Base-by-base conservation (phyloP, 352 stramenopile species). In the Globisporangium cylindrosporum region DNA sequence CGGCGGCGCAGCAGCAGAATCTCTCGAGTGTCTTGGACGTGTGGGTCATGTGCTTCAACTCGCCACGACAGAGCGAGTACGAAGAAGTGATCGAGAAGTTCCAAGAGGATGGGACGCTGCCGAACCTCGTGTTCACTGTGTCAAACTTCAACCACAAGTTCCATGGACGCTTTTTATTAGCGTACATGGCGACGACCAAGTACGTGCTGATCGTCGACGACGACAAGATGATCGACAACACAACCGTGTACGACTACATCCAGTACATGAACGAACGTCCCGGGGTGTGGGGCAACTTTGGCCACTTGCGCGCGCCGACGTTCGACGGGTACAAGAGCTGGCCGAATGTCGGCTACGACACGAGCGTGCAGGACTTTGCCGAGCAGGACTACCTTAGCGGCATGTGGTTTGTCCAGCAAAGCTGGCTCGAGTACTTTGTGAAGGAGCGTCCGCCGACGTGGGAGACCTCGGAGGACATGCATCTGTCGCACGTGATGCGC, bases 11-110 rank as follows among this genome's bases (percentile, higher is more conserved):
- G 0, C 81, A 88, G 46, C 67, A 85, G 32, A 53, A 76, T 29
- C 76, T 88, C 4, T 54, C 67, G n/a, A 62, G 32, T 6, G 59
- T 60, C 8, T 74, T 80, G 0, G 67, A 84, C 8, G 76, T 90
- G n/a, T 88, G 81, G 81, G 76, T 90, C 69, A 85, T 84, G 79
- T 84, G 77, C 67, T 90, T 90, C 55, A 76, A 83, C 27, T 85
- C 81, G 18, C 75, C 81, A 0, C 68, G 77, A 22, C 70, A 78
- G 36, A 73, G 64, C 29, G 80, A 80, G 43, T 90, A 81, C 58
- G 61, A 76, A 57, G 63, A 68, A 7, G 70, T 89, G 0, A 71
- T 89, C 8, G 49, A 73, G 3, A 67, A 66, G 32, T 63, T 81
- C 34, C 77, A 73, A 43, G 54, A 54, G n/a, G 69, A 71, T 1